Evolutionary conservation across 2,329 filamentous ascomycete species (phyloP).

Genomic region (Falciphora oryzae): DNA sequence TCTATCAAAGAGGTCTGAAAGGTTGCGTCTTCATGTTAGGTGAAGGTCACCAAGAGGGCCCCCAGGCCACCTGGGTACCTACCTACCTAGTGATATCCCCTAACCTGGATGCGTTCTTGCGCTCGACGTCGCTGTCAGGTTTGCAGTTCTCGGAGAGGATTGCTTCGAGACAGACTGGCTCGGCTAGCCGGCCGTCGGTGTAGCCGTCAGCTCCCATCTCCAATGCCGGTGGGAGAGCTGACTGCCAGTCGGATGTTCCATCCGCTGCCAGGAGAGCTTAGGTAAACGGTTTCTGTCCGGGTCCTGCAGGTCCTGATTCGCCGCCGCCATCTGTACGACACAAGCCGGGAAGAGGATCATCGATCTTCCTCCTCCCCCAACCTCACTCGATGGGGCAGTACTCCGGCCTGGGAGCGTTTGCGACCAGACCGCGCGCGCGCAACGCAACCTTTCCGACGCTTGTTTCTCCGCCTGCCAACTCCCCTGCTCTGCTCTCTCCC

Average conservation of each 20-base stretch:
- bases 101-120: not conserved
- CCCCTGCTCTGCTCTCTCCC: not conserved
- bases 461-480: not conserved
- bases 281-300: not conserved
- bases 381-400: not conserved
- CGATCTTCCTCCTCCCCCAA: not conserved
- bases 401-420: not conserved
- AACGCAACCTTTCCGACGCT: not conserved
- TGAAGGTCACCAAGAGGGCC: not conserved
- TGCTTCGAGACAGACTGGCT: not conserved
- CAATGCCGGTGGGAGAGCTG: not conserved
- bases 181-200: not conserved
- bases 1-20: too few relatives aligned
- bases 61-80: too few relatives aligned
- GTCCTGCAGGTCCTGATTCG: constrained; percentile 11
- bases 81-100: too few relatives aligned
- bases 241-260: not conserved
- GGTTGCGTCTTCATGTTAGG: not conserved
- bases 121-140: not conserved
- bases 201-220: not conserved
- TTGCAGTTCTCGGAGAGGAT: not conserved
- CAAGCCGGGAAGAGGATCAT: not conserved
- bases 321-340: constrained; percentile 5
- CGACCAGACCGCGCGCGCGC: not conserved
- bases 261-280: not conserved